phyloP scores from a whole-genome alignment of 495 filamentous ascomycete genomes.

The Annulohypoxylon nitens region DNA sequence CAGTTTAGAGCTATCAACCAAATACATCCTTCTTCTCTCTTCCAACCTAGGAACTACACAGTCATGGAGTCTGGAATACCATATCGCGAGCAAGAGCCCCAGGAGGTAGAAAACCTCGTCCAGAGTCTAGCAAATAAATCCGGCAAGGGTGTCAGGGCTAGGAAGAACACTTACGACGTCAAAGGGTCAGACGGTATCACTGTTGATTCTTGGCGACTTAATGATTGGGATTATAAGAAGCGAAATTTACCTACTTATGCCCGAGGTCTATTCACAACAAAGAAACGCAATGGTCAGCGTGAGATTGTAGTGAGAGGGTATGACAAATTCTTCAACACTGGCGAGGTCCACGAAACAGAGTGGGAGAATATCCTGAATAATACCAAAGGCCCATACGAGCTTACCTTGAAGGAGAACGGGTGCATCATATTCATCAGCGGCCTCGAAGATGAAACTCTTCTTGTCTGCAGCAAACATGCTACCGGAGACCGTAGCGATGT shows the following conservation, averaged over 20 bases:
- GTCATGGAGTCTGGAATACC: slow-evolving; percentile 58
- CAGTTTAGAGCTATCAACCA: neutral
- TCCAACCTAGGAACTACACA: slow-evolving; percentile 3
- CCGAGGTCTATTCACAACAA: slow-evolving; percentile 89
- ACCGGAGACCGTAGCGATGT: slow-evolving; percentile 79
- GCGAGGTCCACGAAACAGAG: slow-evolving; percentile 79
- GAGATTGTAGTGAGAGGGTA: slow-evolving; percentile 92
- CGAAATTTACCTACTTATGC: slow-evolving; percentile 86
- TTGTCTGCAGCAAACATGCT: slow-evolving; percentile 98
- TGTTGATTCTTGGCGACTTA: slow-evolving; percentile 93
- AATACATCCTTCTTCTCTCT: neutral
- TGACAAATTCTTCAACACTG: slow-evolving; percentile 98
- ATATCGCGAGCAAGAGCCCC: slow-evolving; percentile 72
- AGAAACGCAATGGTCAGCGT: slow-evolving; percentile 67
- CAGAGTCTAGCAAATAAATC: slow-evolving; percentile 65
- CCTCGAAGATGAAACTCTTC: slow-evolving; percentile 83
- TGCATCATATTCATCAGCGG: slow-evolving; percentile 98
- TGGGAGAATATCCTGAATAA: slow-evolving; percentile 84
- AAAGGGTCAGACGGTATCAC: slow-evolving; percentile 67
- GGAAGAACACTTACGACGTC: slow-evolving; percentile 79
- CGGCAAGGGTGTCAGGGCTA: slow-evolving; percentile 71
- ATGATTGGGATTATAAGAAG: slow-evolving; percentile 96
- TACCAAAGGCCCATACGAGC: slow-evolving; percentile 91
- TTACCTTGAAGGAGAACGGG: slow-evolving; percentile 97
- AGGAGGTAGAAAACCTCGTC: slow-evolving; percentile 71